A percentile compares a stretch with the other conserved stretches of the same genome.
Conservation (phyloP, 2,329 filamentous ascomycete genomes). For the Neonectria punicea region DNA sequence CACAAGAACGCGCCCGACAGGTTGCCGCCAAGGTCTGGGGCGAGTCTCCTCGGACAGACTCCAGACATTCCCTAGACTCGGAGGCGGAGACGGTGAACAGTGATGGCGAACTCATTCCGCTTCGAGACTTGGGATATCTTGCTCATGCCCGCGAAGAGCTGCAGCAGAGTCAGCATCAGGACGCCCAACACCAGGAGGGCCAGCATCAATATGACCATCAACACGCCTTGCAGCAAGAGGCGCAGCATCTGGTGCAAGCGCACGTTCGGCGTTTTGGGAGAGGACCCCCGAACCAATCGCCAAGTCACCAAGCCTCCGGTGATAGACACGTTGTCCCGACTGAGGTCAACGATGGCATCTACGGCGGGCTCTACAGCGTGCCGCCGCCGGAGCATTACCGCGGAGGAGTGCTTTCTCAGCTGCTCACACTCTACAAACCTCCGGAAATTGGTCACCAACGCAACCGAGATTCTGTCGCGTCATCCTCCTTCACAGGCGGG, state of each 20-base stretch:
- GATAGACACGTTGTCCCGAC: conserved; percentile 39
- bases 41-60: conserved; percentile 48
- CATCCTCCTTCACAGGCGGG: conserved; percentile 43
- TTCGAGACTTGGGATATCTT: conserved; percentile 45
- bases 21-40: conserved; percentile 53
- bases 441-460: conserved; percentile 34
- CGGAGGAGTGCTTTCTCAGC: conserved; percentile 57
- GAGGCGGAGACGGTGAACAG: conserved; percentile 45
- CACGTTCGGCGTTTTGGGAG: conserved; percentile 48
- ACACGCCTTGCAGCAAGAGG: conserved; percentile 36
- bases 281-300: conserved; percentile 10
- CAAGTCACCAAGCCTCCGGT: conserved; percentile 24
- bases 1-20: conserved; percentile 55
- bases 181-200: conserved; percentile 27
- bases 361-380: conserved; percentile 54
- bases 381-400: conserved; percentile 55
- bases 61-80: conserved; percentile 53
- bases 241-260: conserved; percentile 51
- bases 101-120: conserved; percentile 45
- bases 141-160: not conserved
- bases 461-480: conserved; percentile 26
- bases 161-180: not conserved
- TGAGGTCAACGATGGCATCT: conserved; percentile 52
- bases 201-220: conserved; percentile 49
- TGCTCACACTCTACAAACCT: conserved; percentile 58